Base-by-base conservation (phyloP, 306 rosid genomes). In the Crataegus laevigata region DNA sequence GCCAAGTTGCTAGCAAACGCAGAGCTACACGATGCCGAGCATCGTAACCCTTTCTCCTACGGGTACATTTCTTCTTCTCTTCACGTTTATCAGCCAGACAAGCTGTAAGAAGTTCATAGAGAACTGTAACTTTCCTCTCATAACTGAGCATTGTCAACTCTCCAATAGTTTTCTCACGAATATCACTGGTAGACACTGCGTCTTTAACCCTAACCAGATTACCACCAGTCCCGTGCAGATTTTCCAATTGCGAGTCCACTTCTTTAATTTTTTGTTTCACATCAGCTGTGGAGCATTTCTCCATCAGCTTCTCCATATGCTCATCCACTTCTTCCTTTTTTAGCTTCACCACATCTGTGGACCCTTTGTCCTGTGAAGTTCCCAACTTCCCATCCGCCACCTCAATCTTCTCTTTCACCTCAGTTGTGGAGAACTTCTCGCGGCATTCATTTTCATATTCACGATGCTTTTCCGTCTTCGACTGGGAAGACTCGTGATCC, bases 1-100 rank as follows among this genome's bases (percentile, higher is more conserved):
- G 86, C 98, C 97, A 94, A 68, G 93, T 90, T 34, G 93, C 91
- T 64, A 94, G 78, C 82, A 90, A 69, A 57, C 93, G 84, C 75
- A 94, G 73, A 70, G 93, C 90, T 75, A 86, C 91, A 40, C 97
- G 91, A 81, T 91, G 91, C 4, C 98, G 91, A 71, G 98, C 94
- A 85, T 94, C 98, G 69, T 88, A 94, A 10, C 97, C 97, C 80
- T 82, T 88, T 85, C 98, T 88, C 81, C 62, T 80, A 45, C 88
- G 91, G 61, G 79, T 71, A 81, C 77, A 74, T 69, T 88, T 90
- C 77, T 82, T 83, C 47, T 82, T 77, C 8, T 82, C 75, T 66
- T 74, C 91, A 69, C 82, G 74, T 28, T 72, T 73, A 84, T 91
- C 85, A 17, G 93, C 86, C 68, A 94, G 75, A 82, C 98, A 91